Conservation (phyloP, 1,284 basidiomycete genomes). For the Chalciporus piperatoides region DNA sequence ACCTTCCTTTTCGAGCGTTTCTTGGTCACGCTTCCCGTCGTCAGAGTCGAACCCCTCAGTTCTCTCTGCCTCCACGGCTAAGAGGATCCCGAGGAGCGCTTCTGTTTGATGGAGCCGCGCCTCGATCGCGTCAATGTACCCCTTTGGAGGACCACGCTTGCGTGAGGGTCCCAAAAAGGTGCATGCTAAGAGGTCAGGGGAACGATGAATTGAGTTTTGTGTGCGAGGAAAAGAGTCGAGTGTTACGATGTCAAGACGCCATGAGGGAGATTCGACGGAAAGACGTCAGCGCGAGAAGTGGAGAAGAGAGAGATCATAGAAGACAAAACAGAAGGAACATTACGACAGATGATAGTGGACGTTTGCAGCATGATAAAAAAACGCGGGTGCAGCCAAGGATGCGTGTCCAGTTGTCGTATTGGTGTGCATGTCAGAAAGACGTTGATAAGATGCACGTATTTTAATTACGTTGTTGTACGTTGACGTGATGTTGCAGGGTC, state of each 20-base stretch:
- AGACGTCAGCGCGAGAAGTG: not conserved
- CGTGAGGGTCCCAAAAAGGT: conserved; percentile 80
- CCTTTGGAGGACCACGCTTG: conserved; percentile 82
- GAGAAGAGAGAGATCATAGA: conserved; percentile 2
- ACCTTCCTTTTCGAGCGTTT: conserved; percentile 9
- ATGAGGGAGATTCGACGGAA: not conserved
- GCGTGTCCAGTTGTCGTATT: not conserved
- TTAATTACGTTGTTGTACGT: conserved; percentile 13
- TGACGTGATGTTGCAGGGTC: conserved; percentile 9
- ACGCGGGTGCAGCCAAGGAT: conserved; percentile 6
- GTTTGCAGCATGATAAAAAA: conserved; percentile 5
- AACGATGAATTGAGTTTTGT: not conserved
- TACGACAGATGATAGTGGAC: conserved; percentile 17
- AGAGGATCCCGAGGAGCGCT: conserved; percentile 74
- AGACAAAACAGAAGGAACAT: conserved; percentile 13
- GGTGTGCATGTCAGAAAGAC: not conserved
- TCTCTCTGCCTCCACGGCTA: conserved; percentile 63
- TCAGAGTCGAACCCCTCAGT: conserved; percentile 52
- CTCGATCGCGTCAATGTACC: conserved; percentile 89
- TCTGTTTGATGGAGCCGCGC: conserved; percentile 84
- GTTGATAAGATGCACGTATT: conserved; percentile 6
- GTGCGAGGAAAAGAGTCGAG: not conserved
- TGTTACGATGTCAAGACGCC: not conserved
- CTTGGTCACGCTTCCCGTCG: conserved; percentile 34
- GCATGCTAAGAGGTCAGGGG: conserved; percentile 38